These are phyloP conservation scores for Tricholoma flavovirens DNA, from an alignment of 768 basidiomycete species.

Conservation along the genomic window DNA sequence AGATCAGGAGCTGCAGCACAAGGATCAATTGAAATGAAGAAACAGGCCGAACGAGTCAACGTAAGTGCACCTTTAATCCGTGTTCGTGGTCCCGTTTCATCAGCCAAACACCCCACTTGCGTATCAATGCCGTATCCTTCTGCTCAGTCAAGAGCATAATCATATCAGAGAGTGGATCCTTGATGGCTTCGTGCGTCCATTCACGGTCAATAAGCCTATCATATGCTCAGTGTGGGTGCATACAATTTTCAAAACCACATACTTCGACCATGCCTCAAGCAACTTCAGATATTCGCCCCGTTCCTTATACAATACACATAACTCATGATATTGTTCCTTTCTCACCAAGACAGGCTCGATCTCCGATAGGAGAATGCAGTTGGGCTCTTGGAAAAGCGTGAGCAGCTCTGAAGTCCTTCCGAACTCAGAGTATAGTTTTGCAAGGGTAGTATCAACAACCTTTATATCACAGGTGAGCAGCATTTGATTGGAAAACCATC, in stretches of 20 bases:
- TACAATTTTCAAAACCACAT: constrained; percentile 19
- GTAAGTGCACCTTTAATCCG: constrained; percentile 56
- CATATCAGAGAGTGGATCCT: constrained; percentile 59
- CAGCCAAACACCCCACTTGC: constrained; percentile 81
- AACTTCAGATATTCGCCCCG: constrained; percentile 55
- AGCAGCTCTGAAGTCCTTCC: constrained; percentile 61
- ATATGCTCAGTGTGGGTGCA: background rate
- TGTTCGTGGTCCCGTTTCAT: constrained; percentile 60
- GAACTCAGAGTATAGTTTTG: constrained; percentile 62
- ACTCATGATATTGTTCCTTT: constrained; percentile 51
- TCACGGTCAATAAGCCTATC: constrained; percentile 60
- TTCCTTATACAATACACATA: constrained; percentile 57
- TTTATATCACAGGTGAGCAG: constrained; percentile 18
- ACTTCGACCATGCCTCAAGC: constrained; percentile 66
- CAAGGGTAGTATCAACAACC: constrained; percentile 79
- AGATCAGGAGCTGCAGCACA: constrained; percentile 51
- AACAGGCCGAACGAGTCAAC: background rate
- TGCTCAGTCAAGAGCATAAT: constrained; percentile 50
- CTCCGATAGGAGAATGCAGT: constrained; percentile 53
- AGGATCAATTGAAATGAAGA: background rate
- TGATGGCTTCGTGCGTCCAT: constrained; percentile 57
- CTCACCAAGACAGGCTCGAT: constrained; percentile 51
- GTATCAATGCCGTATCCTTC: constrained; percentile 55
- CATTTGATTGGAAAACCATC: background rate
- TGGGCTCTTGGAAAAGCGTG: constrained; percentile 47